These are phyloP conservation scores for Saccharomycopsis fibuligera DNA, from an alignment of 805 yeast species.

Conservation along the genomic window DNA sequence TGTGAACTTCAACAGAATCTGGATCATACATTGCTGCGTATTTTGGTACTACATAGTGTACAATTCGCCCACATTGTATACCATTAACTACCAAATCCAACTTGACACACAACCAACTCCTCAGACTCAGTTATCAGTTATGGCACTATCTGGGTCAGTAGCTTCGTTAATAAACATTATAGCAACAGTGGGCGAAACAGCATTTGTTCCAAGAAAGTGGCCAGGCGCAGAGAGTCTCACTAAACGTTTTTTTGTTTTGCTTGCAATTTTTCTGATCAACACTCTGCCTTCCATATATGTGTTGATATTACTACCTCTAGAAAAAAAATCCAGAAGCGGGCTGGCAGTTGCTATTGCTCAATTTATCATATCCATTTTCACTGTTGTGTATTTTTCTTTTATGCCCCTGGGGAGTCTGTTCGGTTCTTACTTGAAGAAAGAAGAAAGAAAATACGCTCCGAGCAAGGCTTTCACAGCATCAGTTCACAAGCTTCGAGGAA, in stretches of 20 bases:
- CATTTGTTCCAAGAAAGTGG: conserved; percentile 67
- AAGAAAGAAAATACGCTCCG: conserved; percentile 39
- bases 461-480: conserved; percentile 54
- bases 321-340: conserved; percentile 30
- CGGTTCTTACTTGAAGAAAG: conserved; percentile 32
- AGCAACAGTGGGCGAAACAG: conserved; percentile 50
- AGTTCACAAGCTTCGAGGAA: conserved; percentile 45
- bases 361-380: conserved; percentile 45
- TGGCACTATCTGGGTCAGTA: conserved; percentile 63
- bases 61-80: conserved; percentile 65
- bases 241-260: conserved; percentile 39
- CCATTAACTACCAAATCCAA: conserved; percentile 45
- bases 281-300: conserved; percentile 45
- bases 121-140: conserved; percentile 47
- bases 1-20: conserved; percentile 69
- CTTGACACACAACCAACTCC: conserved; percentile 54
- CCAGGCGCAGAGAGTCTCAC: conserved; percentile 61
- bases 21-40: conserved; percentile 68
- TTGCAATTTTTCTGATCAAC: conserved; percentile 38
- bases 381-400: conserved; percentile 51
- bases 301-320: conserved; percentile 34
- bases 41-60: conserved; percentile 74
- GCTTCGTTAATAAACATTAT: conserved; percentile 50
- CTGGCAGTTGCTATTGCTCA: conserved; percentile 47
- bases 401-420: conserved; percentile 58